Evolutionary conservation across 345 rosid genomes (phyloP).

Genomic region (Garcia nutans): DNA sequence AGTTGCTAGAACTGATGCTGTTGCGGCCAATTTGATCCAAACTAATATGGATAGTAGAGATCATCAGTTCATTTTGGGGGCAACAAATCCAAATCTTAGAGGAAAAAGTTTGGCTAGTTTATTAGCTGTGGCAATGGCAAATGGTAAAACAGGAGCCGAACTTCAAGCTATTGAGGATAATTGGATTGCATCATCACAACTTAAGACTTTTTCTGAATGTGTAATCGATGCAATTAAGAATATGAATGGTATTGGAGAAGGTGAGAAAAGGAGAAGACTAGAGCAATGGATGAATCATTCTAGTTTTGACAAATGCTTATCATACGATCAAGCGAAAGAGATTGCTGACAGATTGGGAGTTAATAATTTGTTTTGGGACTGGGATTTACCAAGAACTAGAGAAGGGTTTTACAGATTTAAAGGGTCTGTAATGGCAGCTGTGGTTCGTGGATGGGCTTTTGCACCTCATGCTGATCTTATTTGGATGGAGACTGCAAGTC

Average conservation of each 20-base stretch:
- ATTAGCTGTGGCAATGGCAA: slow-evolving; percentile 72
- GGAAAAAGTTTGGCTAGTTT: slow-evolving; percentile 65
- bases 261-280: slow-evolving; percentile 56
- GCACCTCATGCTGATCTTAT: slow-evolving; percentile 74
- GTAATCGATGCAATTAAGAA: slow-evolving; percentile 59
- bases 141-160: slow-evolving; percentile 68
- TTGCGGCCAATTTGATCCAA: slow-evolving; percentile 78
- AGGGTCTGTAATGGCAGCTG: slow-evolving; percentile 79
- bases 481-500: slow-evolving; percentile 96
- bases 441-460: slow-evolving; percentile 90
- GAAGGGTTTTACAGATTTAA: slow-evolving; percentile 95
- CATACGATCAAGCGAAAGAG: slow-evolving; percentile 67
- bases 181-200: slow-evolving; percentile 70
- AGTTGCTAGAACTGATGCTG: slow-evolving; percentile 94
- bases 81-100: slow-evolving; percentile 64
- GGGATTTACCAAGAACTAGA: slow-evolving; percentile 91
- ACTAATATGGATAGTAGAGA: slow-evolving; percentile 80
- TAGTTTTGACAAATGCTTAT: slow-evolving; percentile 66
- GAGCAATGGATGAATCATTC: slow-evolving; percentile 71
- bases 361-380: slow-evolving; percentile 89
- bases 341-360: slow-evolving; percentile 68
- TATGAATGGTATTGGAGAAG: slow-evolving; percentile 56
- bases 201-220: slow-evolving; percentile 74
- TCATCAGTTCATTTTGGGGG: slow-evolving; percentile 93
- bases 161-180: slow-evolving; percentile 83